Conservation (phyloP, 352 stramenopile species). For the Phytophthora pseudosyringae region DNA sequence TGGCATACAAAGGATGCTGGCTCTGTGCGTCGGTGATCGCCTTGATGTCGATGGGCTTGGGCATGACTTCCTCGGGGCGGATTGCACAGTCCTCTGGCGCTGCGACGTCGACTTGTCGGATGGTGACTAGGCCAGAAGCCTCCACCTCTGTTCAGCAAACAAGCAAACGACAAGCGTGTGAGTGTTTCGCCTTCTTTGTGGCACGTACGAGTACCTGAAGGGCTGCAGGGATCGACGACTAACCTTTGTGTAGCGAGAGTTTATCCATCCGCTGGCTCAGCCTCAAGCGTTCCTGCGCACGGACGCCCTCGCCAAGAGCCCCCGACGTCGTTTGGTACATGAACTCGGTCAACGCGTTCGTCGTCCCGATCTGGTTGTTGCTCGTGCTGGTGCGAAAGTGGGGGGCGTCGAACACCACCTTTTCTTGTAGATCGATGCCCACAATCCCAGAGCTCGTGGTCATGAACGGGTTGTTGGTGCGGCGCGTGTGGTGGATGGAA, state of each 20-base stretch:
- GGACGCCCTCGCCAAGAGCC: slow-evolving; percentile 54
- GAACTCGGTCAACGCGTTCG: slow-evolving; percentile 61
- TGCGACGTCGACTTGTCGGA: slow-evolving; percentile 64
- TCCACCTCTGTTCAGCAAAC: slow-evolving; percentile 53
- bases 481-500: slow-evolving; percentile 71
- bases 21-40: slow-evolving; percentile 62
- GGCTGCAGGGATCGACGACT: not conserved
- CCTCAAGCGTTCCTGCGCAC: slow-evolving; percentile 48
- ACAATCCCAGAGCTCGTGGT: slow-evolving; percentile 87
- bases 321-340: slow-evolving; percentile 84
- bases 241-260: slow-evolving; percentile 67
- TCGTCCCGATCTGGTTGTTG: slow-evolving; percentile 39
- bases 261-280: slow-evolving; percentile 86
- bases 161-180: no score
- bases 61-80: slow-evolving; percentile 59
- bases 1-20: slow-evolving; percentile 79
- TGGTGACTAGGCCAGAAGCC: slow-evolving; percentile 52
- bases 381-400: slow-evolving; percentile 38
- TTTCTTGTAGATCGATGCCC: slow-evolving; percentile 78
- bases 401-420: slow-evolving; percentile 67
- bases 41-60: slow-evolving; percentile 58
- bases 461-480: slow-evolving; percentile 84
- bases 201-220: not conserved
- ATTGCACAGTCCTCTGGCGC: slow-evolving; percentile 58
- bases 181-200: not conserved